A percentile compares a stretch with the other conserved stretches of the same genome.
Evolutionary conservation across 2,329 filamentous ascomycete species (phyloP).

Genomic region (Cladosporium cucumerinum): DNA sequence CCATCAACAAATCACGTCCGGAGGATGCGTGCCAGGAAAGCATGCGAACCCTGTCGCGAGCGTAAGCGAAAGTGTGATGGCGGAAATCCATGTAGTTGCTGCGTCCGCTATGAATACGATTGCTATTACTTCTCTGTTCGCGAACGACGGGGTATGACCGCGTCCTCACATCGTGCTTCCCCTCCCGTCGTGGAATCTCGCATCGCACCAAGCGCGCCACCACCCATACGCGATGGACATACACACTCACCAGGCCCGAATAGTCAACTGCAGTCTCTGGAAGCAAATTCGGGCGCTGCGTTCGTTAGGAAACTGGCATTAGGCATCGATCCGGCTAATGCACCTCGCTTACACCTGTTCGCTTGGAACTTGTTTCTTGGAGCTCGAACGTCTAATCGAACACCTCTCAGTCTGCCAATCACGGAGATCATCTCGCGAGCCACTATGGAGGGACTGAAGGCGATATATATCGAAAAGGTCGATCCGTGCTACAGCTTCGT

Average conservation of each 20-base stretch:
- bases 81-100: constrained; percentile 48
- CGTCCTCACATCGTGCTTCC: constrained; percentile 23
- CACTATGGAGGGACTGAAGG: constrained; percentile 44
- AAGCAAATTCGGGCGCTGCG: constrained; percentile 54
- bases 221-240: constrained; percentile 5
- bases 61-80: constrained; percentile 56
- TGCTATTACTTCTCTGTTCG: constrained; percentile 43
- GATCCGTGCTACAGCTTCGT: constrained; percentile 51
- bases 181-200: constrained; percentile 1
- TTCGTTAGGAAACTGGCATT: constrained; percentile 51
- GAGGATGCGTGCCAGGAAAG: constrained; percentile 15
- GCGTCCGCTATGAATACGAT: constrained; percentile 49
- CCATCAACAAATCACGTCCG: constrained; percentile 12
- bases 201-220: neutral
- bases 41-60: constrained; percentile 46
- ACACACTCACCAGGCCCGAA: constrained; percentile 11
- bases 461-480: constrained; percentile 51
- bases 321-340: constrained; percentile 49
- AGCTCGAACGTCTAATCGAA: constrained; percentile 16
- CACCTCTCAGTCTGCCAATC: constrained; percentile 32
- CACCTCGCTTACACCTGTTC: constrained; percentile 50
- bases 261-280: constrained; percentile 38
- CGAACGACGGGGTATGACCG: constrained; percentile 27
- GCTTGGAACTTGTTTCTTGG: constrained; percentile 48
- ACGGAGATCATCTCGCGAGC: constrained; percentile 44